phyloP scores from a whole-genome alignment of 2,329 filamentous ascomycete genomes.

The Colletotrichum costaricense region DNA sequence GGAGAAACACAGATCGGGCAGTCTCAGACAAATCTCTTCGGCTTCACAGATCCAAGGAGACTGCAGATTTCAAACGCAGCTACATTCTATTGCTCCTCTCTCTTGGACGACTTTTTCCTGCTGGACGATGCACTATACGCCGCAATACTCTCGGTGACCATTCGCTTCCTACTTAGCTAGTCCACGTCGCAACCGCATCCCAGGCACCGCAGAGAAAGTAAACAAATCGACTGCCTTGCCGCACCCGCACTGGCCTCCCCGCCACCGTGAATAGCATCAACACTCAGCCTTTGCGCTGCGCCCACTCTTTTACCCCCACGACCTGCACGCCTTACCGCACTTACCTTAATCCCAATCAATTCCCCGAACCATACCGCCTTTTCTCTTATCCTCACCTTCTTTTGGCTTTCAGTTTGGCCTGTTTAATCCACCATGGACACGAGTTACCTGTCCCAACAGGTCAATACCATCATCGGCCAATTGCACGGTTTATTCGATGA shows the following conservation, averaged over 20 bases:
- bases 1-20: constrained; percentile 2
- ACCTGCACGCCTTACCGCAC: not conserved
- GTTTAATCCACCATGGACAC: constrained; percentile 76
- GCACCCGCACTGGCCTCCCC: constrained; percentile 6
- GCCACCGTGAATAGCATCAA: constrained; percentile 33
- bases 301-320: constrained; percentile 14
- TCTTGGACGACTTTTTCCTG: not conserved
- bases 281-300: constrained; percentile 25
- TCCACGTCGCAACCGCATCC: not conserved
- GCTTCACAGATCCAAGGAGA: constrained; percentile 24
- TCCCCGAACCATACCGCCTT: not conserved
- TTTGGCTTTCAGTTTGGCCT: not conserved
- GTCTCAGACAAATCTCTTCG: constrained; percentile 28
- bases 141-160: constrained; percentile 27
- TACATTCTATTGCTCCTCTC: not conserved
- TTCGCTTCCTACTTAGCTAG: not conserved
- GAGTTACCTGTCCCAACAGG: constrained; percentile 92
- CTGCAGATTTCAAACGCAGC: constrained; percentile 6
- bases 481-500: constrained; percentile 96
- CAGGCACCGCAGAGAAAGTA: constrained; percentile 4
- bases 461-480: constrained; percentile 92
- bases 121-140: constrained; percentile 28
- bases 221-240: constrained; percentile 17
- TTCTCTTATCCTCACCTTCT: not conserved
- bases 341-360: not conserved